Evolutionary conservation across 2,329 filamentous ascomycete genomes (phyloP).

Genomic region (Magnaporthales sp.): DNA sequence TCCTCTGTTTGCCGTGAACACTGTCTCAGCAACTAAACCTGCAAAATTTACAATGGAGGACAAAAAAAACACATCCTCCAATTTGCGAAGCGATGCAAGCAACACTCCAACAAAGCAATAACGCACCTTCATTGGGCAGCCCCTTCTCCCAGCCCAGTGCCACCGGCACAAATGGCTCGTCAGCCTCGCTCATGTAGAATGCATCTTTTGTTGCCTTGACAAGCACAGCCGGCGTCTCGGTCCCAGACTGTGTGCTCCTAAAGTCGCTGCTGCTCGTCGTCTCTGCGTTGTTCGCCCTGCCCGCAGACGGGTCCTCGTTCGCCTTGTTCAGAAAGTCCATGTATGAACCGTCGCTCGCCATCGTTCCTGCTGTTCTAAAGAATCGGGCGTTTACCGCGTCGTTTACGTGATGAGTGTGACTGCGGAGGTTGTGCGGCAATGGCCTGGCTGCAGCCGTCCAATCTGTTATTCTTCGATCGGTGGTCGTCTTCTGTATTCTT

Average conservation of each 20-base stretch:
- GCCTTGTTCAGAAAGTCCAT: constrained; percentile 79
- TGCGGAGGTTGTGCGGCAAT: not conserved
- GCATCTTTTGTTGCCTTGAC: constrained; percentile 39
- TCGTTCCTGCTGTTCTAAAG: constrained; percentile 27
- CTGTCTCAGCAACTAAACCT: not conserved
- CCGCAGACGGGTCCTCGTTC: constrained; percentile 66
- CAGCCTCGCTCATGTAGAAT: constrained; percentile 72
- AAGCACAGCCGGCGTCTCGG: constrained; percentile 52
- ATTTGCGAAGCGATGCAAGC: not conserved
- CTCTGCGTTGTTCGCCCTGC: constrained; percentile 20
- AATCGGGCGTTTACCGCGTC: not conserved
- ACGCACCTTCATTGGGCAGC: constrained; percentile 54
- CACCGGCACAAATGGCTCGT: constrained; percentile 78
- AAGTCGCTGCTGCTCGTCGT: constrained; percentile 23
- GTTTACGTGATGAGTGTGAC: not conserved
- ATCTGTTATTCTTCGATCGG: not conserved
- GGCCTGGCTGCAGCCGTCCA: not conserved
- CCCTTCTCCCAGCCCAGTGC: constrained; percentile 50
- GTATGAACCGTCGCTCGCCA: constrained; percentile 77
- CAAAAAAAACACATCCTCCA: constrained; percentile 9
- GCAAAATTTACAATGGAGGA: constrained; percentile 4
- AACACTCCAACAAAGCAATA: not conserved
- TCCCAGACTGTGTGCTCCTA: constrained; percentile 43
- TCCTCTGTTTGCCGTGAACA: constrained; percentile 39
- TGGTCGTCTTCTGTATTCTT: not conserved